Evolutionary conservation across 2,329 filamentous ascomycete species (phyloP), one percentile per base, ranked within the genome.

Genomic region (Aspergillus pseudoviridinutans): DNA sequence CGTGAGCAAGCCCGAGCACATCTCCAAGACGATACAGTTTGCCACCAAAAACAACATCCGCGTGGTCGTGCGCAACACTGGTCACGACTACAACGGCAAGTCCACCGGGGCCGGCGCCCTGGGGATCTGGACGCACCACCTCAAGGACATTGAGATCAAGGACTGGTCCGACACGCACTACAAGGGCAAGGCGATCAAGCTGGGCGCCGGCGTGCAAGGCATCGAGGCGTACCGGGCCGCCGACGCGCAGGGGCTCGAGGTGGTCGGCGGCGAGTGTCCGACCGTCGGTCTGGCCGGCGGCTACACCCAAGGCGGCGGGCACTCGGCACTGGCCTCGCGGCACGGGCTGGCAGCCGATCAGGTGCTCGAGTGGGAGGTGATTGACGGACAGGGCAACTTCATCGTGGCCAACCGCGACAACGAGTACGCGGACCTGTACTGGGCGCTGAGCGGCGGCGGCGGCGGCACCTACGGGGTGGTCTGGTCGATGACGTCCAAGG

Each of bases 281-380:
- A 82, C 79, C 0, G 84, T 87, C 4, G 84, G 84, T 1, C 62
- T 84, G 7, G 80, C 82, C 0, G 86, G 85, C 17, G 85, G 85
- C 1, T 88, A 82, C 63, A 79, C 76, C 3, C 82, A 85, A 66
- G 84, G 84, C 4, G 86, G 84, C 14, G 86, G 86, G 0, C 84
- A 87, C 64, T 80, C 78, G 0, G 74, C 79, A 0, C 74, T 88
- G 1, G 76, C 74, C 32, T 80, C 80, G 1, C 73, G 68, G n/a
- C 83, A 81, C 51, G 86, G 86, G 5, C 74, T 89, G 0, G 82
- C 72, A 12, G 84, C 84, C 0, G 85, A 88, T 61, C 80, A 88
- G 51, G 78, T 81, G 0, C 74, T 88, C 2, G 76, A 81, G 59
- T 82, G 76, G 54, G 78, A 85, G 58, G 82, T 85, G 1, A 76